Base-by-base conservation (phyloP, 2,329 filamentous ascomycete genomes). In the Cladosporium cucumerinum region DNA sequence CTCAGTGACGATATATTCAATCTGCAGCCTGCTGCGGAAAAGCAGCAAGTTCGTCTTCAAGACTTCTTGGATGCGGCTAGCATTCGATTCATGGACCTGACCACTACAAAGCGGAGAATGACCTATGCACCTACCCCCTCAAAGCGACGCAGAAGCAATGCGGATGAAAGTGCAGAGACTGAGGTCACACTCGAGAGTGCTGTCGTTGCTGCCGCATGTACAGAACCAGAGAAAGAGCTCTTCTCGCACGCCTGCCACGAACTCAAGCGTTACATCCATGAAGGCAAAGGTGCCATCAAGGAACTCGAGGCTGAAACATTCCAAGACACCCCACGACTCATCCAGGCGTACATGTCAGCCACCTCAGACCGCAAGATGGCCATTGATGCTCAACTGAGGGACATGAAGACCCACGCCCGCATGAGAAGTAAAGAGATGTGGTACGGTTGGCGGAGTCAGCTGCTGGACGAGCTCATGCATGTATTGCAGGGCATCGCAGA, bases 321-420 rank as follows among this genome's bases (percentile, higher is more conserved):
- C 67, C 89, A 92, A 68, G 92, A 97, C 65, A 97, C 97, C 72
- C 95, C 95, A 10, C 87, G 92, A 0, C 83, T 99, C 1, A 97
- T 99, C 79, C 88, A 87, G 66, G 95, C 98, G 75, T 99, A 99
- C 75, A 87, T 96, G 68, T 88, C 89, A 11, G 94, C 94, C 28
- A 86, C 91, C 0, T 87, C 92, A 0, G 92, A 96, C 67, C 88
- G 96, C 74, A 93, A 91, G 73, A 79, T 87, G 3, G 84, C 96
- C 61, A 96, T 99, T 89, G 94, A 99, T 79, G 95, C 91, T 69
- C 93, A 98, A 75, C 95, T 99, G 82, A 95, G 96, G 77, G 97
- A 98, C 73, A 90, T 97, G 77, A 98, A 97, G 81, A 93, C 92
- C 0, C 91, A 96, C 76, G 92, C 94, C 18, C 87, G 95, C 28